phyloP scores from a whole-genome alignment of 176 grass and related monocot species.

The Cocos nucifera region DNA sequence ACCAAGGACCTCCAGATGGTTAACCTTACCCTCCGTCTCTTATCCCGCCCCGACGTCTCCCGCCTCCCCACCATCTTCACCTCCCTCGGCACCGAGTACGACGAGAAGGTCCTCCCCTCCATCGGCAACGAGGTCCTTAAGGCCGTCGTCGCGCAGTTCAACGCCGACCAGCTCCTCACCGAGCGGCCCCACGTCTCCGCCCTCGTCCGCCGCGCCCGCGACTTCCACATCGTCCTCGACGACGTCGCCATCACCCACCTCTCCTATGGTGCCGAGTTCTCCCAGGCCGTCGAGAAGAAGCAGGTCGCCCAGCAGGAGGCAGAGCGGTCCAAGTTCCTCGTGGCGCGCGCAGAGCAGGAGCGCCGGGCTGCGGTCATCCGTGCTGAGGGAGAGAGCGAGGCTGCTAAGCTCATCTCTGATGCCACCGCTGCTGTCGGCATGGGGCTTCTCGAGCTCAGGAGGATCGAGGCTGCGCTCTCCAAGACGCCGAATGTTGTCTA shows the following conservation, averaged over 20 bases:
- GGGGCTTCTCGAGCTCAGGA: slow-evolving; percentile 71
- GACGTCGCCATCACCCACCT: slow-evolving; percentile 99
- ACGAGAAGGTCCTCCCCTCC: slow-evolving; percentile 97
- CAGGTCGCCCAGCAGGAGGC: slow-evolving; percentile 99
- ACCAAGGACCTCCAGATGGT: slow-evolving; percentile 99
- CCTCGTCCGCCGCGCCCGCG: slow-evolving; percentile 73
- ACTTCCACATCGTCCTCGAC: slow-evolving; percentile 98
- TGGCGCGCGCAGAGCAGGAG: slow-evolving; percentile 89
- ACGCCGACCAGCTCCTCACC: slow-evolving; percentile 96
- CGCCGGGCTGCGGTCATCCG: slow-evolving; percentile 81
- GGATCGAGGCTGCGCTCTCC: slow-evolving; percentile 80
- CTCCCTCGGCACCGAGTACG: slow-evolving; percentile 95
- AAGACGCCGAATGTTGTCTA: slow-evolving; percentile 72
- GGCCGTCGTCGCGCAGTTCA: slow-evolving; percentile 98
- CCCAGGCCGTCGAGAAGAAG: slow-evolving; percentile 97
- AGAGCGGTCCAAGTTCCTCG: slow-evolving; percentile 99
- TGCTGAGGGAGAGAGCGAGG: slow-evolving; percentile 86
- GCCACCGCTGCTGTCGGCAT: slow-evolving; percentile 56
- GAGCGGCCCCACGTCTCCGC: slow-evolving; percentile 85
- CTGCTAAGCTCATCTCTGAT: slow-evolving; percentile 77
- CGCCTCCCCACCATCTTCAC: slow-evolving; percentile 98
- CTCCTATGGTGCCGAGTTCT: slow-evolving; percentile 90
- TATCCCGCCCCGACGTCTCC: slow-evolving; percentile 77
- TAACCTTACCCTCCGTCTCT: slow-evolving; percentile 82
- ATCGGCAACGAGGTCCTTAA: slow-evolving; percentile 99